Percentiles rank a stretch among this genome's conserved stretches.
Evolutionary conservation across 2,329 filamentous ascomycete genomes (phyloP).

Genomic region (Apiospora sp.): DNA sequence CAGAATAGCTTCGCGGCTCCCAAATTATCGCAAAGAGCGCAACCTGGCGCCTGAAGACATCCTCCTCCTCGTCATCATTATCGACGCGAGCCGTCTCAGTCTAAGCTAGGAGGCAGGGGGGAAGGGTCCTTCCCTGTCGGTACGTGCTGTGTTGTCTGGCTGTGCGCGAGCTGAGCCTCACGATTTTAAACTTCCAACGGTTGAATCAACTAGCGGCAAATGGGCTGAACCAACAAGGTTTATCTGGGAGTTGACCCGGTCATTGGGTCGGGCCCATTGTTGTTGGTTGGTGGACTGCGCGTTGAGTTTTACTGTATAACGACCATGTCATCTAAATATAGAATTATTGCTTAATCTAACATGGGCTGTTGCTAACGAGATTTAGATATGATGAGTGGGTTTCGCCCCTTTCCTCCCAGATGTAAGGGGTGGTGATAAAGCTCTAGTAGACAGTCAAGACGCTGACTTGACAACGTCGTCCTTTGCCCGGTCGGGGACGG

Average conservation of each 20-base stretch:
- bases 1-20: neutral
- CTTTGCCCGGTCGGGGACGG: no score
- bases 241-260: neutral
- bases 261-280: neutral
- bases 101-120: neutral
- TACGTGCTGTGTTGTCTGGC: neutral
- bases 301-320: neutral
- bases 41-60: neutral
- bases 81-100: neutral
- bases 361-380: neutral
- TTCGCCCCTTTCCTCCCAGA: neutral
- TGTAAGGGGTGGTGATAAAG: no score
- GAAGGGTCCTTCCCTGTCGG: neutral
- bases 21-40: neutral
- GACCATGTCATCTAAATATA: neutral
- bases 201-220: neutral
- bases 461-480: no score
- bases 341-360: neutral
- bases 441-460: no score
- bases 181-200: neutral
- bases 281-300: fast-evolving
- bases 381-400: neutral
- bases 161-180: neutral
- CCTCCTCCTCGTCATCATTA: neutral
- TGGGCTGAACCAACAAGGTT: neutral